A percentile compares a stretch with the other conserved stretches of the same genome.
These are phyloP conservation scores for Physocladia obscura DNA, from an alignment of 192 early-diverging fungal genomes.

Conservation along the genomic window DNA sequence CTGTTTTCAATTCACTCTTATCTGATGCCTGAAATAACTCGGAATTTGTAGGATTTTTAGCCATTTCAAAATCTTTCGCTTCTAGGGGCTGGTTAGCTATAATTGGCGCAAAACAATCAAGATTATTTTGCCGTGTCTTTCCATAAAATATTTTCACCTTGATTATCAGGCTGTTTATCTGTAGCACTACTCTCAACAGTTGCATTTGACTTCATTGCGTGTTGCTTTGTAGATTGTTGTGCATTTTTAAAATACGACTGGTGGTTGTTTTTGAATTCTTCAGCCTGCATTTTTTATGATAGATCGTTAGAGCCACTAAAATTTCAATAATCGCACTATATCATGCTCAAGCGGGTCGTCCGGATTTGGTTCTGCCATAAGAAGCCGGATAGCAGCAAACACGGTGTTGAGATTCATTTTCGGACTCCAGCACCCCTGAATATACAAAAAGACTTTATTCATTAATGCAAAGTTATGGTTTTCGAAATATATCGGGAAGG, in stretches of 20 bases:
- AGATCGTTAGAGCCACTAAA: background rate
- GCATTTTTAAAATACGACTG: slow-evolving; percentile 24
- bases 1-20: background rate
- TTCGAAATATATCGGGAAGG: too few species aligned
- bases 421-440: slow-evolving; percentile 25
- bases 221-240: slow-evolving; percentile 17
- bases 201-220: background rate
- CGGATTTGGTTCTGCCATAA: slow-evolving; percentile 30
- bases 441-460: too few species aligned
- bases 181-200: too few species aligned
- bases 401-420: slow-evolving; percentile 28
- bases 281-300: slow-evolving; percentile 4
- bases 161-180: background rate
- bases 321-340: slow-evolving; percentile 6
- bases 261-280: slow-evolving; percentile 27
- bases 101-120: background rate
- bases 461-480: too few species aligned
- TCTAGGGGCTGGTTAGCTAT: background rate
- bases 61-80: background rate
- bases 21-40: too few species aligned
- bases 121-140: background rate
- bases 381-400: slow-evolving; percentile 16
- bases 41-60: background rate
- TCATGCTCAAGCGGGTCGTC: slow-evolving; percentile 28
- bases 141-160: background rate